Evolutionary conservation across 129 eudicot genomes (phyloP), one percentile per base, ranked within the genome.

Genomic region (Rutidosis leptorrhynchoides): DNA sequence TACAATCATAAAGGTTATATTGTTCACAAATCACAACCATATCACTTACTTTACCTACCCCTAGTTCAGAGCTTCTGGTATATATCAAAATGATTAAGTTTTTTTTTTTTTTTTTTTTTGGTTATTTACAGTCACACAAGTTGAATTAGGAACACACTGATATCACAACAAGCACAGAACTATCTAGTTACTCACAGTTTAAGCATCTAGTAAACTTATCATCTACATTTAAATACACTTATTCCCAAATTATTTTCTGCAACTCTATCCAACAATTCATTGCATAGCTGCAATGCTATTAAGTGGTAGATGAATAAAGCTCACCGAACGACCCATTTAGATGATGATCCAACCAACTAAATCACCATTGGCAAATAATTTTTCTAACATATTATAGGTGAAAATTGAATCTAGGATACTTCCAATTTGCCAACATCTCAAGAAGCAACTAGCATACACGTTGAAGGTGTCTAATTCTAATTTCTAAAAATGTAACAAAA

Each of bases 1-100:
- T 32, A 16, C 20, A 48, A 14, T 69, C 33, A 70, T 43, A 62
- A 72, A 62, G 77, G 27, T 5, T 69, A 9, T 42, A 16, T 16
- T 45, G 3, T 46, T 16, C 53, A 16, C 8, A 46, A 46, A 15
- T 16, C 53, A 16, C 8, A 46, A 46, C 53, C 53, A 46, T 46
- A 5, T 46, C 17, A 46, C 53, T 37, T 37, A 9, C 14, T 35
- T 35, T 35, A 1, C 8, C 43, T 55, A 7, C 11, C 15, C 15
- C 6, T 15, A 55, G 2, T 55, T 24, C 11, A 24, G 8, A 10
- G 61, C 14, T 15, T 56, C 29, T 12, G 62, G 62, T 25, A 25
- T 23, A 24, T 11, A 15, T 7, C 30, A 25, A 10, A 11, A 25
- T 14, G 19, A 24, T 25, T 27, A 23, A 12, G 62, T 11, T 56